Base-by-base conservation (phyloP, 2,329 filamentous ascomycete genomes). In the Colletotrichum euphorbiae region DNA sequence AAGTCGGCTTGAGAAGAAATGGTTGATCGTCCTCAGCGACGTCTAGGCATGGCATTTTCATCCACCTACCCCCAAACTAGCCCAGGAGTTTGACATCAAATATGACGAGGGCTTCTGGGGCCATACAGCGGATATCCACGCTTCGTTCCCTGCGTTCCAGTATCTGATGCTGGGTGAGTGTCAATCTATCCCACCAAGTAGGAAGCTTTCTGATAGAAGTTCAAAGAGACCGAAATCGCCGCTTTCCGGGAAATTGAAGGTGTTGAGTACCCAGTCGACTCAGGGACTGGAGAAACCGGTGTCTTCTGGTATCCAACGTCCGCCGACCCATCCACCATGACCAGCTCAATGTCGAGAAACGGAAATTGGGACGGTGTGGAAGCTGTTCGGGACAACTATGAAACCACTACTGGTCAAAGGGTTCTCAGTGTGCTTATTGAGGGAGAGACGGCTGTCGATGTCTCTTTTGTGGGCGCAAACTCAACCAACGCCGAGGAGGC, bases 381-480 rank as follows among this genome's bases (percentile, higher is more conserved):
- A 4, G 66, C 60, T 8, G 42, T 43, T 4, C 51, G 70, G 2
- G 43, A 62, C 6, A 73, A 73, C 54, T 72, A 72, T 21, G 60
- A 70, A 50, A 73, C 72, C 9, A 36, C 75, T 15, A 73, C 73
- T 2, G 72, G 70, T 2, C 71, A 73, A 5, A 80, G 76, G 70
- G 78, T 81, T 3, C 74, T 78, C 73, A 78, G 80, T n/a, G 77
- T 82, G 54, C 73, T 74, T 7, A 80, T 77, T n/a, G 69, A 74
- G 1, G 77, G 76, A 2, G 78, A 78, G 6, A 21, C 56, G 3
- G 80, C 74, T 8, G 65, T 55, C 1, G 71, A 71, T 5, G 72
- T 76, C 8, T 61, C 69, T 8, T 75, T 73, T 21, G 67, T 75
- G 4, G 48, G 62, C 0, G 69, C 66, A 4, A 43, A 46, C n/a